Conservation (phyloP, 225 moss, liverwort and hornwort species). For the Ulota crispa region DNA sequence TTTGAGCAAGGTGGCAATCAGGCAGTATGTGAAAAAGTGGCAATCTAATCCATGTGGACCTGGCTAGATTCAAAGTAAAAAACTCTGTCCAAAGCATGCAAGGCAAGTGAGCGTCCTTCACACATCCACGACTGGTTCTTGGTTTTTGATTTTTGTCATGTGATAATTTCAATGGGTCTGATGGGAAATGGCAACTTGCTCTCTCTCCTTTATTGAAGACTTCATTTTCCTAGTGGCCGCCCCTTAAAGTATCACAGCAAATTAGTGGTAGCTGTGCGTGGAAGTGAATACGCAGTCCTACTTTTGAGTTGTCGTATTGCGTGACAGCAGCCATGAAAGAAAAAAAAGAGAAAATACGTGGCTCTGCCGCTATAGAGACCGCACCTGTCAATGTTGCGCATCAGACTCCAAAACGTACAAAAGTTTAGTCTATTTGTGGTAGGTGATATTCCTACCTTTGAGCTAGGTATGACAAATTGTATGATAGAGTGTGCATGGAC, state of each 20-base stretch:
- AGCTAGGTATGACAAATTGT: too few species aligned
- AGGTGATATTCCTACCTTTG: too few species aligned
- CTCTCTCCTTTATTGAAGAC: background rate
- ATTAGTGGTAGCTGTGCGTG: background rate
- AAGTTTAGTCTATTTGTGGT: too few species aligned
- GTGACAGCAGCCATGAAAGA: background rate
- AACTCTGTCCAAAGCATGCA: background rate
- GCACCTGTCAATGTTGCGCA: too few species aligned
- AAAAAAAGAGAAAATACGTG: background rate
- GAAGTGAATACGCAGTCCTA: background rate
- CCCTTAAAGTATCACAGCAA: background rate
- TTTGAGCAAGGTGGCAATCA: too few species aligned
- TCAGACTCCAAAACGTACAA: too few species aligned
- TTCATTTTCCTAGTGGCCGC: conserved; percentile 1
- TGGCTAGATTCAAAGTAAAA: background rate
- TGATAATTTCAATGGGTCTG: background rate
- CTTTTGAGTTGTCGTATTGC: background rate
- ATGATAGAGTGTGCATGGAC: too few species aligned
- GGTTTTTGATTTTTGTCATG: background rate
- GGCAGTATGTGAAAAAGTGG: background rate
- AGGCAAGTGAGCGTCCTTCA: background rate
- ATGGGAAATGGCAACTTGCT: background rate
- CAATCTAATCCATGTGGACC: background rate
- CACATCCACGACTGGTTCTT: background rate
- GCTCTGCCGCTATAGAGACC: background rate